A percentile compares a stretch with the other conserved stretches of the same genome.
These are phyloP conservation scores for Microbotryum saponariae DNA, from an alignment of 1,284 basidiomycete species.

Conservation along the genomic window DNA sequence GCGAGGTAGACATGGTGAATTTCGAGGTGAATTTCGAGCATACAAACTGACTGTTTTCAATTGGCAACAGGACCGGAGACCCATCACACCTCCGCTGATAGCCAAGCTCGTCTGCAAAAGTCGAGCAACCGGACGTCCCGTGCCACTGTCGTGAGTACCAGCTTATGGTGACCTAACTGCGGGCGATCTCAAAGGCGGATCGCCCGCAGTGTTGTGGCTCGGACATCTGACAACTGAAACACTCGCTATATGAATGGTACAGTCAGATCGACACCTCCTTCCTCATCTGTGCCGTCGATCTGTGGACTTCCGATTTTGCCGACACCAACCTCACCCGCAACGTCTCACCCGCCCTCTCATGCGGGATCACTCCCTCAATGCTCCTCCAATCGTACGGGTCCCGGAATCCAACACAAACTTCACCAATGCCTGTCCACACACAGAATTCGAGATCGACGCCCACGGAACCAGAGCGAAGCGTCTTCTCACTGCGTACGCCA, in stretches of 20 bases:
- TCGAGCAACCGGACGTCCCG: constrained; percentile 2
- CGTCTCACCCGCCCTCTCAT: not conserved
- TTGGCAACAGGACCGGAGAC: constrained; percentile 66
- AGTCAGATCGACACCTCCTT: constrained; percentile 78
- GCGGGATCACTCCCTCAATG: no score
- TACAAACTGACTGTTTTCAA: not conserved
- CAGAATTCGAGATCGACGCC: no score
- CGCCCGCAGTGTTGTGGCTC: constrained; percentile 5
- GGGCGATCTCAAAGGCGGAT: not conserved
- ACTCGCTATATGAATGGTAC: not conserved
- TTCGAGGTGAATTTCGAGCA: no score
- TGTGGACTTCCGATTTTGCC: constrained; percentile 69
- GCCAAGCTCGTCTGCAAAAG: constrained; percentile 40
- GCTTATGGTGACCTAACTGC: constrained; percentile 49
- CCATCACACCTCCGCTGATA: constrained; percentile 79
- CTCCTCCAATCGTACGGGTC: no score
- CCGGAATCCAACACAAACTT: no score
- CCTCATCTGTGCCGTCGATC: constrained; percentile 76
- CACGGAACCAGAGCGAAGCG: no score
- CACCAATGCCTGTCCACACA: no score
- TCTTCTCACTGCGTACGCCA: no score
- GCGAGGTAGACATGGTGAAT: no score
- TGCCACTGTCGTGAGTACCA: constrained; percentile 62
- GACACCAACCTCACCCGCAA: constrained; percentile 79
- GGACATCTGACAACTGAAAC: constrained; percentile 16